Conservation (phyloP, 2,329 filamentous ascomycete genomes). For the Diaporthe capsici region DNA sequence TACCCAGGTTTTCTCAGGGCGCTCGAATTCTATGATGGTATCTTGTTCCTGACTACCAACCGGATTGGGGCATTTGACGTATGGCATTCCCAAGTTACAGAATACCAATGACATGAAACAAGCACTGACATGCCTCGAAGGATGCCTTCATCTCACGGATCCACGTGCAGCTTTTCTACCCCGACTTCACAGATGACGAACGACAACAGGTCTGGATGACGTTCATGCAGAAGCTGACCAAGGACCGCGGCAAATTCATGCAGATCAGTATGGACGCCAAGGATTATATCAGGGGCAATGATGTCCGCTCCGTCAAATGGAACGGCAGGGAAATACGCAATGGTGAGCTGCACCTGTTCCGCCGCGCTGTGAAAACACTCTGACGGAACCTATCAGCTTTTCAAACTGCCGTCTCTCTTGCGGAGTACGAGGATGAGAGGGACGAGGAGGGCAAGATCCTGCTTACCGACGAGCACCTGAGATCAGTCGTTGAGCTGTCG, state of each 20-base stretch:
- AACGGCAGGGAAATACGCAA: constrained; percentile 19
- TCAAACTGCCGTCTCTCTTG: constrained; percentile 27
- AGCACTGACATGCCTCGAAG: neutral
- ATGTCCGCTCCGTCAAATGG: constrained; percentile 44
- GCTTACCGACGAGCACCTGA: constrained; percentile 45
- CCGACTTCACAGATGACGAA: constrained; percentile 47
- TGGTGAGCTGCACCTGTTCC: neutral
- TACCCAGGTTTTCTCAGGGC: constrained; percentile 48
- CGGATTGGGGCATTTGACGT: constrained; percentile 48
- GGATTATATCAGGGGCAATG: constrained; percentile 43
- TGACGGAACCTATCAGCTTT: neutral
- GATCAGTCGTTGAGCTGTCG: constrained; percentile 45
- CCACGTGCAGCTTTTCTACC: constrained; percentile 49
- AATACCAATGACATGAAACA: no score
- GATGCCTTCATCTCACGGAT: constrained; percentile 51
- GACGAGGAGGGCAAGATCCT: constrained; percentile 41
- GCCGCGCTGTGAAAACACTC: fast-evolving
- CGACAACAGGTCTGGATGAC: constrained; percentile 48
- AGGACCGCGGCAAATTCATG: constrained; percentile 46
- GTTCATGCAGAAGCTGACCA: constrained; percentile 48
- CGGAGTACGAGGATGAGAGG: constrained; percentile 35
- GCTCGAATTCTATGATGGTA: constrained; percentile 50
- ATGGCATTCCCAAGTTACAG: neutral
- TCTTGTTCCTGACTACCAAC: constrained; percentile 51
- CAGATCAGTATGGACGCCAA: constrained; percentile 43